These are phyloP conservation scores for Trichoderma gracile DNA, from an alignment of 2,329 filamentous ascomycete genomes.

Conservation along the genomic window DNA sequence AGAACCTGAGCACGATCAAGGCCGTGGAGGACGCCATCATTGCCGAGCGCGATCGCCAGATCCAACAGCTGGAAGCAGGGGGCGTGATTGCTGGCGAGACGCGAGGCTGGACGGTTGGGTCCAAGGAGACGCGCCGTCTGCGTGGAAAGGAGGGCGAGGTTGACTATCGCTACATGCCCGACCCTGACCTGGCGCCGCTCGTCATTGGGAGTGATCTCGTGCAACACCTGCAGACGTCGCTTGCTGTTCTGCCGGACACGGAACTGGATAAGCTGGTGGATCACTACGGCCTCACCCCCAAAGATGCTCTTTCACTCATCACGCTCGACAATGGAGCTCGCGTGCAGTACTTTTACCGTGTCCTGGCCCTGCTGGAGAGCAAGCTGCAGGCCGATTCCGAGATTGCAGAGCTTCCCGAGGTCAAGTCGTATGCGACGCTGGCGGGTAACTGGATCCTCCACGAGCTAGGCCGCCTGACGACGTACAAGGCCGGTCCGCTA, in stretches of 20 bases:
- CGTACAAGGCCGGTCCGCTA: conserved; percentile 46
- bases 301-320: conserved; percentile 81
- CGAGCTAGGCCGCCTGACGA: conserved; percentile 69
- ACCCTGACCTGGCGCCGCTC: conserved; percentile 83
- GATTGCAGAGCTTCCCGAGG: conserved; percentile 30
- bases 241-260: conserved; percentile 73
- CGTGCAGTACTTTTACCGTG: conserved; percentile 76
- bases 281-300: conserved; percentile 68
- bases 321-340: conserved; percentile 75
- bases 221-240: conserved; percentile 57
- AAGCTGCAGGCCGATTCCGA: conserved; percentile 32
- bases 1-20: conserved; percentile 93
- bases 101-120: conserved; percentile 85
- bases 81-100: conserved; percentile 81
- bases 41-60: conserved; percentile 87
- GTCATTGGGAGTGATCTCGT: conserved; percentile 72
- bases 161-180: conserved; percentile 98
- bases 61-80: conserved; percentile 73
- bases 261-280: conserved; percentile 63
- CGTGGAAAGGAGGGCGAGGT: conserved; percentile 95
- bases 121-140: conserved; percentile 75
- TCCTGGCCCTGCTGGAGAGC: conserved; percentile 53
- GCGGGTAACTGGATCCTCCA: conserved; percentile 71
- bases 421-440: conserved; percentile 47
- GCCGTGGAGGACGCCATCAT: conserved; percentile 93